Evolutionary conservation across 2,329 filamentous ascomycete genomes (phyloP).

Genomic region (Pezicula rhizophila): DNA sequence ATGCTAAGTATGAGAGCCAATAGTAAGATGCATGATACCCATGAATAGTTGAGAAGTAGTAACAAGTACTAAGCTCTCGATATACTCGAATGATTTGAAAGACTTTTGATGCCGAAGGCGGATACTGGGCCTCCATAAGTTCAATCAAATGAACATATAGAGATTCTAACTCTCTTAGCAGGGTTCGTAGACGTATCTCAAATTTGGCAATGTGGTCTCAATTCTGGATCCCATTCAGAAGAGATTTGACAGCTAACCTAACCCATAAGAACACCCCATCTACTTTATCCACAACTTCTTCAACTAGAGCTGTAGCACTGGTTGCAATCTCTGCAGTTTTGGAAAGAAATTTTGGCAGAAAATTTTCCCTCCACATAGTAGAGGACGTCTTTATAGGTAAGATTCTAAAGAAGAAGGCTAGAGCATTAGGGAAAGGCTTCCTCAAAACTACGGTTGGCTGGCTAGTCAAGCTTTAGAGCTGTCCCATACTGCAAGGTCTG

Average conservation of each 20-base stretch:
- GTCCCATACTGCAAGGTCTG: neutral
- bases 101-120: slow-evolving; percentile 1
- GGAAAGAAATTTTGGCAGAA: slow-evolving; percentile 6
- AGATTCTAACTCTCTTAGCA: slow-evolving; percentile 4
- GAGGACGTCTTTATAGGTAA: slow-evolving; percentile 18
- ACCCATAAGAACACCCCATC: slow-evolving; percentile 19
- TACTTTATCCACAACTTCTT: slow-evolving; percentile 7
- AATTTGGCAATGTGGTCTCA: slow-evolving; percentile 7
- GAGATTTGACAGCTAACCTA: slow-evolving; percentile 8
- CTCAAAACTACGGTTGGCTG: slow-evolving; percentile 18
- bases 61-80: neutral
- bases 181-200: neutral
- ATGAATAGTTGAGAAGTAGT: too few species aligned
- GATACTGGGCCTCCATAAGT: slow-evolving; percentile 1
- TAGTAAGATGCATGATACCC: too few species aligned
- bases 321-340: neutral
- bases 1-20: too few species aligned
- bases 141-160: slow-evolving; percentile 2
- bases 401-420: slow-evolving; percentile 13
- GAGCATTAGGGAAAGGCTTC: slow-evolving; percentile 12
- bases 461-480: slow-evolving; percentile 15
- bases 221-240: slow-evolving; percentile 7
- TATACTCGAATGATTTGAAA: slow-evolving; percentile 1
- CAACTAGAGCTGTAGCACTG: neutral
- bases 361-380: slow-evolving; percentile 13